Percentiles rank a stretch among this genome's conserved stretches.
Evolutionary conservation across 2,329 filamentous ascomycete genomes (phyloP).

Genomic region (Fusarium fracticaudum): DNA sequence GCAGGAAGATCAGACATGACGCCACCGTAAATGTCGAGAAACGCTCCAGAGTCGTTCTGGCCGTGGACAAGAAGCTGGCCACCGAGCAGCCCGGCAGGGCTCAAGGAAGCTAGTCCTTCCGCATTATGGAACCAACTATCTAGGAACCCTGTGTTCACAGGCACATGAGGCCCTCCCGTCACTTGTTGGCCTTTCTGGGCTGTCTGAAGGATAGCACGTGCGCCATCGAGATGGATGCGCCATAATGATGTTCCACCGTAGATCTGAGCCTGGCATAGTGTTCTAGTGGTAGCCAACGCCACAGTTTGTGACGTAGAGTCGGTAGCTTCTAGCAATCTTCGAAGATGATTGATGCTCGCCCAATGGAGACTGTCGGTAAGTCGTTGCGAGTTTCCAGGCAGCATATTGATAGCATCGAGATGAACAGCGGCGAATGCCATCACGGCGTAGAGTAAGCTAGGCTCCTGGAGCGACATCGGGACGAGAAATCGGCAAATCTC

Average conservation of each 20-base stretch:
- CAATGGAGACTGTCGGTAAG: slow-evolving; percentile 16
- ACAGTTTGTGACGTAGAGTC: slow-evolving; percentile 5
- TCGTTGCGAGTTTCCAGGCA: neutral
- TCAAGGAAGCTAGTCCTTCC: slow-evolving; percentile 23
- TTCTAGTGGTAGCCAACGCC: slow-evolving; percentile 22
- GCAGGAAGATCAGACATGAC: slow-evolving; percentile 27
- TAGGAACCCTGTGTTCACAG: neutral
- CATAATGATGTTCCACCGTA: slow-evolving; percentile 22
- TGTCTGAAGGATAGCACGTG: slow-evolving; percentile 14
- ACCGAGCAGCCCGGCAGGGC: neutral
- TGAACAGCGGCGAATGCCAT: slow-evolving; percentile 30
- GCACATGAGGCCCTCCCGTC: neutral
- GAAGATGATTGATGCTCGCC: slow-evolving; percentile 10
- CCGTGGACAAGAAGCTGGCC: neutral
- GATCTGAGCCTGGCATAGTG: slow-evolving; percentile 27
- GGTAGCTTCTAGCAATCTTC: neutral
- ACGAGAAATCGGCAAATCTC: slow-evolving; percentile 29
- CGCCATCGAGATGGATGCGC: slow-evolving; percentile 22
- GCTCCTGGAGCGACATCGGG: slow-evolving; percentile 23
- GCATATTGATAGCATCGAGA: neutral
- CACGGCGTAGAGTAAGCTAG: slow-evolving; percentile 20
- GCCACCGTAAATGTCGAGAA: slow-evolving; percentile 24
- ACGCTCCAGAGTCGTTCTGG: neutral
- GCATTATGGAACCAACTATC: slow-evolving; percentile 33
- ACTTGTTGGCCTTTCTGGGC: neutral